These are phyloP conservation scores for Fraxinus dipetala DNA, from an alignment of 305 asterid genomes.

Conservation along the genomic window DNA sequence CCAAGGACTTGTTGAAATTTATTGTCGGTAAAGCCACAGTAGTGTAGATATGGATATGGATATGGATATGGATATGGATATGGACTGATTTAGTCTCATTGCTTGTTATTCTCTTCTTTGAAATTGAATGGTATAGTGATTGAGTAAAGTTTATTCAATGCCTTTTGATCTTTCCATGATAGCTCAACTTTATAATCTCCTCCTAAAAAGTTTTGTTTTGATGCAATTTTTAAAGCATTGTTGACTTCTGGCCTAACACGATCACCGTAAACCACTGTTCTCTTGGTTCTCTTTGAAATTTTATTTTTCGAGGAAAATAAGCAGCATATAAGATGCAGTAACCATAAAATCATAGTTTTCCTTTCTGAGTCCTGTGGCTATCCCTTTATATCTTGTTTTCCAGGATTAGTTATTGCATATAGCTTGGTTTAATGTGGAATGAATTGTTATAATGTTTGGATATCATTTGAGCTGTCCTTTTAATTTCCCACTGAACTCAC, in stretches of 20 bases:
- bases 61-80: neutral
- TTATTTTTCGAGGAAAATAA: neutral
- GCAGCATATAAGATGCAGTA: neutral
- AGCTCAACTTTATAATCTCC: neutral
- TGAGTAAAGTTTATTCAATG: neutral
- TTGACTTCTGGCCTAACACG: neutral
- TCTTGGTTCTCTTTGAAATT: neutral
- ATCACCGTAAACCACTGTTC: neutral
- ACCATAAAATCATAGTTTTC: neutral
- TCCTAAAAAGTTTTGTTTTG: neutral
- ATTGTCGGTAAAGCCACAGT: neutral
- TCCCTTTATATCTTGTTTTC: neutral
- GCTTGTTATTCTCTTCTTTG: neutral
- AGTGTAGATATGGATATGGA: neutral
- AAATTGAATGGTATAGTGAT: neutral
- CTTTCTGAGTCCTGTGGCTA: neutral
- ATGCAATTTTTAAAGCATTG: neutral
- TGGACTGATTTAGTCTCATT: neutral
- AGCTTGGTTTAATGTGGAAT: neutral
- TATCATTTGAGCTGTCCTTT: neutral
- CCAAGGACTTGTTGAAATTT: neutral
- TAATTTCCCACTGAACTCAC: neutral
- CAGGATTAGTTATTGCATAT: neutral
- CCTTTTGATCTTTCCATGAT: neutral
- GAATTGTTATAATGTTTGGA: neutral